Evolutionary conservation across 1,284 basidiomycete species (phyloP).

Genomic region (Rhodotorula sp.): DNA sequence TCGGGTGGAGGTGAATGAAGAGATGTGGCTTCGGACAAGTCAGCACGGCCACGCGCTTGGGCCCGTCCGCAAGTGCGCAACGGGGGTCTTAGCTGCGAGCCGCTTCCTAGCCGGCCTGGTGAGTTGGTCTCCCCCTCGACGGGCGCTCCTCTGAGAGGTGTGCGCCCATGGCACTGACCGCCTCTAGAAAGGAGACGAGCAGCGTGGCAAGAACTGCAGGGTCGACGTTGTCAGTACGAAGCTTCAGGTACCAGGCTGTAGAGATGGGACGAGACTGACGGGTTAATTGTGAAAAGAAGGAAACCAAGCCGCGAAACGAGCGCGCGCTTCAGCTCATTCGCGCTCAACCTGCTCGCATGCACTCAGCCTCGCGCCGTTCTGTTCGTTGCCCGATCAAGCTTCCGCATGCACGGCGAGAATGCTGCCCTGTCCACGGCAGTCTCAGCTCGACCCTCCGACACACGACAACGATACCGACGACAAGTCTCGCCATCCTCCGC

Average conservation of each 20-base stretch:
- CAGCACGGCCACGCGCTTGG: conserved; percentile 28
- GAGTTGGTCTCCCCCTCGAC: conserved; percentile 23
- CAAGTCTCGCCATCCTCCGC: too few species aligned
- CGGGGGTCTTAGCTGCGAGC: conserved; percentile 10
- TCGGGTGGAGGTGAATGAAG: not conserved
- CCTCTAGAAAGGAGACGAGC: conserved; percentile 25
- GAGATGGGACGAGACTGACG: not conserved
- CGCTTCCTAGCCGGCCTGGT: conserved; percentile 30
- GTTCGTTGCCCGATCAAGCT: too few species aligned
- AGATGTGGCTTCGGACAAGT: conserved; percentile 13
- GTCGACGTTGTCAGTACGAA: not conserved
- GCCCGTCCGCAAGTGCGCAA: conserved; percentile 11
- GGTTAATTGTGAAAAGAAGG: conserved; percentile 8
- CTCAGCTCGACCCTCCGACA: too few species aligned
- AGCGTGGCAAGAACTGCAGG: conserved; percentile 31
- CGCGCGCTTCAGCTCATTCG: too few species aligned
- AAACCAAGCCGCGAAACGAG: too few species aligned
- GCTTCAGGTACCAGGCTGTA: not conserved
- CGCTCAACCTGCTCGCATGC: too few species aligned
- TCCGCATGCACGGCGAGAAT: too few species aligned
- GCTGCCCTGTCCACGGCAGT: too few species aligned
- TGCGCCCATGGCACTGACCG: conserved; percentile 32
- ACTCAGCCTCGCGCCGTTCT: too few species aligned
- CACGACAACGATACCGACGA: too few species aligned
- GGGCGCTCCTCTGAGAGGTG: conserved; percentile 3